Evolutionary conservation across 768 basidiomycete genomes (phyloP), one percentile per base, ranked within the genome.

Genomic region (Boletus coccyginus): DNA sequence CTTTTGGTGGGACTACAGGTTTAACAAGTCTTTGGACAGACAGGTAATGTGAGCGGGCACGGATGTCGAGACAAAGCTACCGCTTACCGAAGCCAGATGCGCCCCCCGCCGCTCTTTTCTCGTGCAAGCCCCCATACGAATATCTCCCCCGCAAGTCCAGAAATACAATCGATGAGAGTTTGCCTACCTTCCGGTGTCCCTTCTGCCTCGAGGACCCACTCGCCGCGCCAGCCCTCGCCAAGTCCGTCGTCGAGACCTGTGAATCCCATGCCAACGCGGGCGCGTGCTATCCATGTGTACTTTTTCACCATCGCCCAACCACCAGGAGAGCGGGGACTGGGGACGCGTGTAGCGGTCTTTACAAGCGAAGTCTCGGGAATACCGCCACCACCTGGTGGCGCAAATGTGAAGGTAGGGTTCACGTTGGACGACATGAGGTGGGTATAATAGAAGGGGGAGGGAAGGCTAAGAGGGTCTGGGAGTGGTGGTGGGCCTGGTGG

Each of bases 201-300:
- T 52, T 89, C 87, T 1, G 82, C 85, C 69, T 92, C 87, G n/a
- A 92, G 74, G 14, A 89, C 74, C 89, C 90, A 91, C 59, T 91
- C 87, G 10, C 86, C 86, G 33, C 78, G 74, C 85, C 90, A 88
- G 7, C 84, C 86, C n/a, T 81, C 80, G 13, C 87, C 85, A 24
- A 87, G 72, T 33, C 70, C 78, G 19, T 70, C 70, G 46, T 69
- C 65, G 13, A 67, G 38, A 50, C 67, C 74, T 70, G 61, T 74
- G 66, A 68, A 72, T 59, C 66, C 67, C 70, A 63, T 64, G 35
- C 68, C 71, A 53, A 73, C 73, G 56, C 74, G 73, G 16, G 84
- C 70, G 36, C 76, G 73, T 35, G 84, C 87, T 7, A 84, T 77
- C 90, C 90, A 92, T 57, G 79, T 78, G 63, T 81, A 83, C 62